Evolutionary conservation across 768 basidiomycete genomes (phyloP), one percentile per base, ranked within the genome.

Genomic region (Lentinus tigrinus): DNA sequence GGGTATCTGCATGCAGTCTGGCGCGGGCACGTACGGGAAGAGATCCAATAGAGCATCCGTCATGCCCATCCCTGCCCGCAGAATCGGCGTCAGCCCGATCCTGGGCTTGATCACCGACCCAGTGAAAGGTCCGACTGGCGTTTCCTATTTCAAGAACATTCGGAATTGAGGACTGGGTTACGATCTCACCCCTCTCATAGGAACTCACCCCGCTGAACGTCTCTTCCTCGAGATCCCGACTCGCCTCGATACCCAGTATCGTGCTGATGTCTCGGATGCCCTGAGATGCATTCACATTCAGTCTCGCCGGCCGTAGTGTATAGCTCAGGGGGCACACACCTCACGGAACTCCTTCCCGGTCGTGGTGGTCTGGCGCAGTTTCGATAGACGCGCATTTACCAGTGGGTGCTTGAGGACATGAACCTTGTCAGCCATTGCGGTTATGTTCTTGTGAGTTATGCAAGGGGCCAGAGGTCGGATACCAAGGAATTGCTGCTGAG

Each of bases 51-150:
- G 73, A 21, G 91, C 92, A 65, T 96, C 93, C 0, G 89, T 83
- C 93, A 98, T 95, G 17, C 94, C 93, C 61, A 95, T 75, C 5
- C 96, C 96, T 28, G 96, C 96, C 38, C 96, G 85, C 55, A 98
- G 78, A 65, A 98, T 93, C 39, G 96, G 96, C 2, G 92, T 88
- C 53, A 98, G 73, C 4, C 93, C 96, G 52, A 98, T 82, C 46
- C 84, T 81, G 8, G 88, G 83, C 64, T 87, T 89, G 71, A 98
- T 81, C 24, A 69, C 72, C 4, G 84, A 83, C 23, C 95, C 96
- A 17, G 78, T 87, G 74, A 93, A 98, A 3, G 83, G 71, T 2
- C 83, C 86, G 16, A 98, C 77, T 1, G 96, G 95, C 0, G 92
- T 88, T 77, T 85, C 72, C 92, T 91, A 63, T 19, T 52, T n/a